Evolutionary conservation across 2,329 filamentous ascomycete species (phyloP).

Genomic region (Ophiostoma australiae): DNA sequence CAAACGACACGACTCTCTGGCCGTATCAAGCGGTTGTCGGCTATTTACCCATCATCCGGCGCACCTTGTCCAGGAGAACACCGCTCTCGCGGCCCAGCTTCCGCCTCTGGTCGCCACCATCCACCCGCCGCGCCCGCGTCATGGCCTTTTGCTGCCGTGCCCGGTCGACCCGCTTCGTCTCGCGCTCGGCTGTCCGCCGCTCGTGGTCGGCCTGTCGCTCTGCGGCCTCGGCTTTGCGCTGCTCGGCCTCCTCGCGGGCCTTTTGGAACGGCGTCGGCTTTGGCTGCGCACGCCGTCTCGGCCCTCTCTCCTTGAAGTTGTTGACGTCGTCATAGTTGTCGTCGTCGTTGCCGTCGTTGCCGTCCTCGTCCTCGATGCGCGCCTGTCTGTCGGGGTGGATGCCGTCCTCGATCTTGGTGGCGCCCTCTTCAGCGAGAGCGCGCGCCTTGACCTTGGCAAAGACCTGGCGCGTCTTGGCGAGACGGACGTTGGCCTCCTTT

Average conservation of each 20-base stretch:
- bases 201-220: slow-evolving; percentile 56
- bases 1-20: not conserved
- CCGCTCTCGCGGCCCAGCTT: slow-evolving; percentile 78
- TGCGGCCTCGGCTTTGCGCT: slow-evolving; percentile 42
- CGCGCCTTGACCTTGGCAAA: slow-evolving; percentile 80
- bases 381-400: slow-evolving; percentile 43
- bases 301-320: slow-evolving; percentile 21
- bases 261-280: slow-evolving; percentile 22
- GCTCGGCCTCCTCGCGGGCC: slow-evolving; percentile 52
- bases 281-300: slow-evolving; percentile 20
- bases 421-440: slow-evolving; percentile 24
- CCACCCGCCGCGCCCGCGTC: slow-evolving; percentile 60
- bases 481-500: slow-evolving; percentile 82
- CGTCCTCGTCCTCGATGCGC: slow-evolving; percentile 35
- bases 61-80: slow-evolving; percentile 71
- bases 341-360: not conserved
- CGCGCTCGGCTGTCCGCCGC: slow-evolving; percentile 59
- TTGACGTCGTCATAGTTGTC: not conserved
- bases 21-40: not conserved
- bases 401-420: slow-evolving; percentile 26
- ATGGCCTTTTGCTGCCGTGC: slow-evolving; percentile 48
- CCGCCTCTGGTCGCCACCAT: slow-evolving; percentile 50
- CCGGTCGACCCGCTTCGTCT: slow-evolving; percentile 46
- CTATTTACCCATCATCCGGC: slow-evolving; percentile 57
- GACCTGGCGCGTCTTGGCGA: slow-evolving; percentile 87